A percentile compares a stretch with the other conserved stretches of the same genome.
Conservation (phyloP, 2,329 filamentous ascomycete genomes). For the Curvularia sp. region DNA sequence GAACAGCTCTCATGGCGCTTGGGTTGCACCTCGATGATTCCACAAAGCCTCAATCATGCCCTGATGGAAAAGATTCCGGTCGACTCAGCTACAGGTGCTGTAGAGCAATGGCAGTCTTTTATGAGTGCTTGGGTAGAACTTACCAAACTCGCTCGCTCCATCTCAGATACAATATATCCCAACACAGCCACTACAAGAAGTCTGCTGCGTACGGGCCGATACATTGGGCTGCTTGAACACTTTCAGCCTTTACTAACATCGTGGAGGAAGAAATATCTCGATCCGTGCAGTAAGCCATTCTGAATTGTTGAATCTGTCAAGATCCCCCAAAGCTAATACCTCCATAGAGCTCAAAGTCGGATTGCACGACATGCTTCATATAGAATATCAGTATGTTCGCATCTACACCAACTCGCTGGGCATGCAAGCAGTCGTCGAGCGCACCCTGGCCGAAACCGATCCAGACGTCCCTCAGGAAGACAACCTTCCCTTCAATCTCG, state of each 20-base stretch:
- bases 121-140: conserved; percentile 60
- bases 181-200: conserved; percentile 52
- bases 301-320: background rate
- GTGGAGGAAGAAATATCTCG: conserved; percentile 52
- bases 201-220: conserved; percentile 57
- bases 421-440: conserved; percentile 65
- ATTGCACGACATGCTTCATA: conserved; percentile 59
- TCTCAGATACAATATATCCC: conserved; percentile 63
- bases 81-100: conserved; percentile 46
- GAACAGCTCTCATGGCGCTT: conserved; percentile 61
- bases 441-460: conserved; percentile 55
- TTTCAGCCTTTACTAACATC: conserved; percentile 53
- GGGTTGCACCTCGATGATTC: conserved; percentile 61
- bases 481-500: conserved; percentile 54
- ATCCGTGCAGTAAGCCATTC: conserved; percentile 45
- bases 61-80: conserved; percentile 52
- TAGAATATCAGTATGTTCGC: conserved; percentile 59
- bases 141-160: conserved; percentile 57
- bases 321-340: conserved; percentile 8
- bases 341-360: conserved; percentile 44
- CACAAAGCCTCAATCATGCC: conserved; percentile 53
- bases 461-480: conserved; percentile 48
- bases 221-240: conserved; percentile 59
- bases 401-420: conserved; percentile 59
- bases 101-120: conserved; percentile 59